A percentile compares a stretch with the other conserved stretches of the same genome.
Conservation (phyloP, 2,329 filamentous ascomycete genomes). For the Laburnicola sp. region DNA sequence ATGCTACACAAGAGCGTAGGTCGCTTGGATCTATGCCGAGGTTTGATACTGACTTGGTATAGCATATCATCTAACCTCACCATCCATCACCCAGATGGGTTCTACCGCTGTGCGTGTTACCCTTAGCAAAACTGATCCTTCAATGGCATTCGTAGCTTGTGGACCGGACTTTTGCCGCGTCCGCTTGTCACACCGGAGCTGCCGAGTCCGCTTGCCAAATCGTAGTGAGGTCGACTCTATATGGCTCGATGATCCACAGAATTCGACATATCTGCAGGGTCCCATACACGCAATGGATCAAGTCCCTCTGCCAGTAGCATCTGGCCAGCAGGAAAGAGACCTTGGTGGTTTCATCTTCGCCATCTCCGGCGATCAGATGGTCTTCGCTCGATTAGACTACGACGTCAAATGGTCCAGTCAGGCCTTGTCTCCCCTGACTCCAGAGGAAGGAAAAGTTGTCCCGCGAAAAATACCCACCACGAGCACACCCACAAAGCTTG, state of each 20-base stretch:
- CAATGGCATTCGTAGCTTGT: constrained; percentile 44
- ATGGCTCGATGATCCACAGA: constrained; percentile 41
- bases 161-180: constrained; percentile 44
- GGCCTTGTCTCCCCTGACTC: background rate
- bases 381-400: constrained; percentile 53
- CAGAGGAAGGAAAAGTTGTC: constrained; percentile 21
- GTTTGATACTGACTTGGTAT: background rate
- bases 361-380: constrained; percentile 52
- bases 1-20: constrained; percentile 12
- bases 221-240: constrained; percentile 34
- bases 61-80: constrained; percentile 2
- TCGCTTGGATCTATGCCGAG: background rate
- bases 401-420: constrained; percentile 27
- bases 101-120: constrained; percentile 32
- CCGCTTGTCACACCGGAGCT: constrained; percentile 16
- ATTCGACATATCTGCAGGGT: constrained; percentile 35
- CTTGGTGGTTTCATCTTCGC: constrained; percentile 53
- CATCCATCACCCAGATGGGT: constrained; percentile 25
- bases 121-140: constrained; percentile 25
- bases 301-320: constrained; percentile 20
- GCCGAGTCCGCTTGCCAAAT: constrained; percentile 9
- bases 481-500: constrained; percentile 40
- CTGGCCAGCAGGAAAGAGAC: constrained; percentile 44
- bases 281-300: constrained; percentile 39
- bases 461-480: constrained; percentile 31